These are phyloP conservation scores for Mycena alexandri DNA, from an alignment of 768 basidiomycete species.

Conservation along the genomic window DNA sequence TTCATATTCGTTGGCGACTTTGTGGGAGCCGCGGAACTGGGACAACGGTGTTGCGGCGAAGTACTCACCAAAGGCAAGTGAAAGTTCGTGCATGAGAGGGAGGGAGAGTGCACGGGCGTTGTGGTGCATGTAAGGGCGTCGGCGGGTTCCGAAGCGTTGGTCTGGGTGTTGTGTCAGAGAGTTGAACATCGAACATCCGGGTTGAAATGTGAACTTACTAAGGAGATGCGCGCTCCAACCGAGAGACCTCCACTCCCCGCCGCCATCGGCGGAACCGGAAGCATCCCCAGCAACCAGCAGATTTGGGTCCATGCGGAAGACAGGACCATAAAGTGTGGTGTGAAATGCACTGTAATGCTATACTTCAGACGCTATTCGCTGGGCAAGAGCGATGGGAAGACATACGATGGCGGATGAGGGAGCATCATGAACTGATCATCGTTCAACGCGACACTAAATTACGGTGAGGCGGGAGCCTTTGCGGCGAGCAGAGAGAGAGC, in stretches of 20 bases:
- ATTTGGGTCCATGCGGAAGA: constrained; percentile 51
- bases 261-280: constrained; percentile 37
- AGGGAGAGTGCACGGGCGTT: constrained; percentile 51
- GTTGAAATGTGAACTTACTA: constrained; percentile 38
- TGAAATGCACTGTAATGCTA: constrained; percentile 41
- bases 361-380: no score
- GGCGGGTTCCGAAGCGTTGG: constrained; percentile 53
- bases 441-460: constrained; percentile 48
- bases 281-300: constrained; percentile 45
- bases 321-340: constrained; percentile 51
- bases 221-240: constrained; percentile 51
- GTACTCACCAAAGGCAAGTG: constrained; percentile 45
- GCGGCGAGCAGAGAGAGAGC: not conserved
- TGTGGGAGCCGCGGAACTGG: constrained; percentile 47
- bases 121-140: constrained; percentile 56
- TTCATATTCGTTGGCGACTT: constrained; percentile 45
- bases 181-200: not conserved
- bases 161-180: constrained; percentile 17
- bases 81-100: constrained; percentile 50
- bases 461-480: not conserved
- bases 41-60: constrained; percentile 47
- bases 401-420: constrained; percentile 41
- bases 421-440: constrained; percentile 56
- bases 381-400: no score
- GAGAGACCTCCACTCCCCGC: constrained; percentile 55